A percentile compares a stretch with the other conserved stretches of the same genome.
Evolutionary conservation across 345 rosid genomes (phyloP).

Genomic region (Citrus inodora): DNA sequence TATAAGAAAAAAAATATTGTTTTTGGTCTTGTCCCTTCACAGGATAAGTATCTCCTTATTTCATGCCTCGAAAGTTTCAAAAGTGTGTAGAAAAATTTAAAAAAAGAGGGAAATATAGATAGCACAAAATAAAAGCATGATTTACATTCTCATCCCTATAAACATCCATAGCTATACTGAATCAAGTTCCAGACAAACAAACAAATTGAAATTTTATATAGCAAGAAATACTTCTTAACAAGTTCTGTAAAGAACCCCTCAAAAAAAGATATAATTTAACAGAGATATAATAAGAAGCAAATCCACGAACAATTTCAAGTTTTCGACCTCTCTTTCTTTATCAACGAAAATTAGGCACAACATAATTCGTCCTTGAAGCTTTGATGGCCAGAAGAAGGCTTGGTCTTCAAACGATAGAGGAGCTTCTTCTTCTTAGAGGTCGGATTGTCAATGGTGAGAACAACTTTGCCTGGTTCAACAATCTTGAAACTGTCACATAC

Average conservation of each 20-base stretch:
- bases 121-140: neutral
- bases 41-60: neutral
- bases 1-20: too few relatives aligned
- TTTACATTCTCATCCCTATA: too few relatives aligned
- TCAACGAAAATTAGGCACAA: neutral
- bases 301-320: neutral
- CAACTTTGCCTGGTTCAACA: constrained; percentile 64
- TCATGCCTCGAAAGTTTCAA: constrained; percentile 5
- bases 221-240: neutral
- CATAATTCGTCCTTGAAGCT: neutral
- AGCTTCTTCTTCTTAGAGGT: constrained; percentile 84
- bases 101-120: neutral
- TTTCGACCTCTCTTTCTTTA: neutral
- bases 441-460: constrained; percentile 68
- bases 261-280: neutral
- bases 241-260: neutral
- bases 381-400: constrained; percentile 24
- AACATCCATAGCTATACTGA: neutral
- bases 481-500: constrained; percentile 59
- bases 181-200: neutral
- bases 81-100: neutral
- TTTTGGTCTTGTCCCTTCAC: too few relatives aligned
- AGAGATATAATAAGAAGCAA: neutral
- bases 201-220: neutral
- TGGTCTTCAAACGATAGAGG: constrained; percentile 73